phyloP scores from a whole-genome alignment of 2,329 filamentous ascomycete genomes.

The Aaosphaeria pasadenensis region DNA sequence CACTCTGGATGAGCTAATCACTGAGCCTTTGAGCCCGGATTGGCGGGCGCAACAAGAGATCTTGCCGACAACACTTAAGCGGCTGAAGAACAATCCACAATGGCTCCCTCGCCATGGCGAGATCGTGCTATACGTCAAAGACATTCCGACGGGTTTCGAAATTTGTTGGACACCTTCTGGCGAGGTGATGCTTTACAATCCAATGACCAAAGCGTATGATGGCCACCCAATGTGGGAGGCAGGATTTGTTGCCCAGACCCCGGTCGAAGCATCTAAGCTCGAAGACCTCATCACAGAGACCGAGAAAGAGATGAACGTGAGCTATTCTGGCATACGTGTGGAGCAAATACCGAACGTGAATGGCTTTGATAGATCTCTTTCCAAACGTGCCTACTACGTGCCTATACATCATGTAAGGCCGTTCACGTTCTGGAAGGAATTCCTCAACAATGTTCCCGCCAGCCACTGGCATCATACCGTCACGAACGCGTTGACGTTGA shows the following conservation, averaged over 20 bases:
- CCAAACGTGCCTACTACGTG: constrained; percentile 55
- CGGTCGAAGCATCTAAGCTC: constrained; percentile 41
- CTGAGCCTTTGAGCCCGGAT: constrained; percentile 53
- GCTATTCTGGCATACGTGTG: constrained; percentile 54
- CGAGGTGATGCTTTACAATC: background rate
- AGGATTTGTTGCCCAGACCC: constrained; percentile 53
- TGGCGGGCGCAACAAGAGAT: constrained; percentile 52
- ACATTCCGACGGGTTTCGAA: constrained; percentile 22
- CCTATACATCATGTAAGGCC: constrained; percentile 54
- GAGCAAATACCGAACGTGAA: constrained; percentile 56
- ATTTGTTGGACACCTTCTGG: constrained; percentile 23
- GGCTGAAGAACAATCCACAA: constrained; percentile 41
- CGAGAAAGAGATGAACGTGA: constrained; percentile 42
- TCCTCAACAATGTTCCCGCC: constrained; percentile 41
- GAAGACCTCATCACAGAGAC: constrained; percentile 47
- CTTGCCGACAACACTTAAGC: constrained; percentile 42
- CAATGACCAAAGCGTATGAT: constrained; percentile 13
- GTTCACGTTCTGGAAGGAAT: constrained; percentile 52
- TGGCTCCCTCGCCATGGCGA: constrained; percentile 57
- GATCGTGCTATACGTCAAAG: constrained; percentile 52
- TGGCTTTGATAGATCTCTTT: constrained; percentile 48
- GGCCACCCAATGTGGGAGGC: constrained; percentile 53
- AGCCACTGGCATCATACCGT: constrained; percentile 53
- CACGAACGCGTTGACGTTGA: constrained; percentile 50
- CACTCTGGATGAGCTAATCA: constrained; percentile 44